Base-by-base conservation (phyloP, 2,329 filamentous ascomycete genomes). In the Botrytis medusae region DNA sequence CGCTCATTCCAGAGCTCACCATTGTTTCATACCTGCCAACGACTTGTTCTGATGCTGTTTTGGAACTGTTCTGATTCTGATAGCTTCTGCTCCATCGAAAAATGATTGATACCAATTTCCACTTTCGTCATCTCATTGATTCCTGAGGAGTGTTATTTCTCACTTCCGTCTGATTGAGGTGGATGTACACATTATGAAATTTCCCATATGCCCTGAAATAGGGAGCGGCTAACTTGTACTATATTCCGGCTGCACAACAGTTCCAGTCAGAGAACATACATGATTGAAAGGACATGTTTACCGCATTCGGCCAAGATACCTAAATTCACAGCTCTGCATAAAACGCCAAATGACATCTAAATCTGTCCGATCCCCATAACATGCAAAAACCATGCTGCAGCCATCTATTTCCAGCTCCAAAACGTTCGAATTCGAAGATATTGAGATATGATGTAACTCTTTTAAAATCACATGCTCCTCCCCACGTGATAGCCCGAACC, bases 131-230 rank as follows among this genome's bases (percentile, higher is more conserved):
- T 16, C 6, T 18, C 14, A 2, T 3, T 54, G 6, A 8, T 54
- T 29, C n/a, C 51, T 4, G 1, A 0, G 60, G 14, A 20, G 9
- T 40, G 5, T 16, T 20, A 14, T 9, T 40, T 20, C 2, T 37
- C 59, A 61, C 34, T 40, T 34, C 7, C 12, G 8, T 61, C 32
- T 16, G 4, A 40, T n/a, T 12, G 12, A 9, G 34, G 22, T 5
- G 40, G 14, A n/a, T 62, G 6, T 62, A 9, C n/a, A 62, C 2
- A 62, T 62, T 2, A 18, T 62, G 37, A n/a, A 34, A 16, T 1
- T n/a, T 61, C 2, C n/a, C 0, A 2, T 2, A 1, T n/a, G 1
- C 0, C 1, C 7, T 1, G 2, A 62, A n/a, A 12, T 25, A n/a
- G 16, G 22, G 12, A 2, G 12, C 7, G 2, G 8, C 5, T 25